A percentile compares a stretch with the other conserved stretches of the same genome.
These are phyloP conservation scores for Curvularia sp. DNA, from an alignment of 2,329 filamentous ascomycete genomes.

Conservation along the genomic window DNA sequence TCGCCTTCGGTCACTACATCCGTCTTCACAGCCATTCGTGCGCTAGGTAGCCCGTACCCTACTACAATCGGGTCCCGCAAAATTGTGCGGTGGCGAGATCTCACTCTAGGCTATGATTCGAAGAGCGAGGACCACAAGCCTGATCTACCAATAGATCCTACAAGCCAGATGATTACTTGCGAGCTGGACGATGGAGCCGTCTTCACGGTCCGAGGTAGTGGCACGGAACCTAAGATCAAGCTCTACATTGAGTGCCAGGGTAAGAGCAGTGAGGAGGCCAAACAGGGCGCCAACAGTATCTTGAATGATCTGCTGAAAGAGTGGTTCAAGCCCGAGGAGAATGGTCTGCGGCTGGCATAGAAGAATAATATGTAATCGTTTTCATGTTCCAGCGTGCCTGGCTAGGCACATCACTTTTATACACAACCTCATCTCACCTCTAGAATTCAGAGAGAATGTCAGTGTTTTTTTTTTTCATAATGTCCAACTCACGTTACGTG, in stretches of 20 bases:
- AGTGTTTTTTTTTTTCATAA: background rate
- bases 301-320: constrained; percentile 55
- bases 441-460: background rate
- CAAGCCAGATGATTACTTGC: constrained; percentile 69
- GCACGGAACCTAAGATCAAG: constrained; percentile 73
- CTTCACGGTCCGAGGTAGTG: constrained; percentile 67
- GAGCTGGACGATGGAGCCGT: constrained; percentile 63
- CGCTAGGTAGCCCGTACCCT: constrained; percentile 52
- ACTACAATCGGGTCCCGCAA: constrained; percentile 58
- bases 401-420: background rate
- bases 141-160: constrained; percentile 62
- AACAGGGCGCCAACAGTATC: constrained; percentile 55
- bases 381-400: background rate
- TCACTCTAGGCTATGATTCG: constrained; percentile 67
- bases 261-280: constrained; percentile 52
- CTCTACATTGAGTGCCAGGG: constrained; percentile 61
- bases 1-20: constrained; percentile 58
- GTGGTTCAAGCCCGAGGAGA: constrained; percentile 56
- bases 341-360: constrained; percentile 44
- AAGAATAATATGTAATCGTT: background rate
- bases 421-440: background rate
- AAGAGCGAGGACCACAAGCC: constrained; percentile 60
- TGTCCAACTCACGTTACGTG: background rate
- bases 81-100: constrained; percentile 66
- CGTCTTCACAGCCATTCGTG: constrained; percentile 64